Evolutionary conservation across 495 filamentous ascomycete species (phyloP).

Genomic region (Hypoxylon crocopeplum): DNA sequence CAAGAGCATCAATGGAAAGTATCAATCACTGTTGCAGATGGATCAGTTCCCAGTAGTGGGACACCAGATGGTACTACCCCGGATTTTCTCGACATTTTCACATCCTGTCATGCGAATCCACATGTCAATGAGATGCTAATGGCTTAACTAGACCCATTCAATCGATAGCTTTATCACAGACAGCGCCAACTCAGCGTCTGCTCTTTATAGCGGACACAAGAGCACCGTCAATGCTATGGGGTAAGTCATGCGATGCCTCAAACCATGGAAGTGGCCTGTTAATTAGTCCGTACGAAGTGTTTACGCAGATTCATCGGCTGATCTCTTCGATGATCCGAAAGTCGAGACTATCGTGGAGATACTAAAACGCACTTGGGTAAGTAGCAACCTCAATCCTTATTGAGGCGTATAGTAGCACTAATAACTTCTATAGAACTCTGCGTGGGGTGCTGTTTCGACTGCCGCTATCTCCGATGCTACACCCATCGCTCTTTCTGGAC

Average conservation of each 20-base stretch:
- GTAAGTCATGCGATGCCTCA: constrained; percentile 33
- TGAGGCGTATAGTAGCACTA: not conserved
- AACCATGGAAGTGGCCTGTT: not conserved
- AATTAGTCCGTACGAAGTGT: constrained; percentile 48
- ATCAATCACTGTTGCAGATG: constrained; percentile 69
- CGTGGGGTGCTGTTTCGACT: constrained; percentile 65
- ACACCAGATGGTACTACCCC: constrained; percentile 63
- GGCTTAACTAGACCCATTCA: constrained; percentile 63
- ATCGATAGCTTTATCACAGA: constrained; percentile 80
- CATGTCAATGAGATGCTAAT: not conserved
- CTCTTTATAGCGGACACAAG: constrained; percentile 78
- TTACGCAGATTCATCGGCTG: constrained; percentile 70
- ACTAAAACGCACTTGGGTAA: constrained; percentile 65
- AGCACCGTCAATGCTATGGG: constrained; percentile 74
- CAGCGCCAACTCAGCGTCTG: constrained; percentile 76
- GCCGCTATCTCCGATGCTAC: constrained; percentile 77
- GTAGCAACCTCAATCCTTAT: constrained; percentile 5
- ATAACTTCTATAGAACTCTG: constrained; percentile 49
- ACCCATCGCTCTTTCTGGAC: constrained; percentile 69
- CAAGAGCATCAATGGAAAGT: constrained; percentile 76
- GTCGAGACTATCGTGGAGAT: constrained; percentile 79
- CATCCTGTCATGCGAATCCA: constrained; percentile 31
- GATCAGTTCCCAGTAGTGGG: constrained; percentile 77
- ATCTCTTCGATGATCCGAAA: constrained; percentile 76
- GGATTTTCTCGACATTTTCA: not conserved